These are phyloP conservation scores for Stemphylium vesicarium DNA, from an alignment of 2,329 filamentous ascomycete species.

Conservation along the genomic window DNA sequence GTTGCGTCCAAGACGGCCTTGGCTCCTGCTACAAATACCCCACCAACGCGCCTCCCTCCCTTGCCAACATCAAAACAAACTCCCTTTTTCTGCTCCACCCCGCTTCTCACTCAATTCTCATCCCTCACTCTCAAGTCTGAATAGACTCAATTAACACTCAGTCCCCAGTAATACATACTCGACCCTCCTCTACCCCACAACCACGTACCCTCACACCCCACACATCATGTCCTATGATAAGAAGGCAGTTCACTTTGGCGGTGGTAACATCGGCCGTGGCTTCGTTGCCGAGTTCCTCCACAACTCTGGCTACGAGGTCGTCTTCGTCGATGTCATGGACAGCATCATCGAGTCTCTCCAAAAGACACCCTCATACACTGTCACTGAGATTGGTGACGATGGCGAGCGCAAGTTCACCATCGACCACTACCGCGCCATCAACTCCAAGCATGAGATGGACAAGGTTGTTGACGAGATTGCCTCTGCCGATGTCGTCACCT, in stretches of 20 bases:
- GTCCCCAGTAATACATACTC: slow-evolving; percentile 7
- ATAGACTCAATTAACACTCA: slow-evolving; percentile 24
- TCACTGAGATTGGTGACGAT: slow-evolving; percentile 89
- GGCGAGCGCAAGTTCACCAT: slow-evolving; percentile 83
- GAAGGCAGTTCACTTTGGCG: slow-evolving; percentile 61
- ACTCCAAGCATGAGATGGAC: slow-evolving; percentile 84
- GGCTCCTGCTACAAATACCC: slow-evolving; percentile 38
- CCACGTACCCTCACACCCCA: slow-evolving; percentile 5
- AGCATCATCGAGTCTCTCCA: slow-evolving; percentile 81
- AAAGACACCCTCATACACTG: slow-evolving; percentile 76
- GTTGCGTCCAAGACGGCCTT: slow-evolving; percentile 10
- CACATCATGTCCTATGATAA: slow-evolving; percentile 49
- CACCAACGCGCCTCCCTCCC: slow-evolving; percentile 22
- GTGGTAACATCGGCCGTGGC: slow-evolving; percentile 61
- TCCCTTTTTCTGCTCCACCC: neutral
- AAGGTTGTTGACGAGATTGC: slow-evolving; percentile 85
- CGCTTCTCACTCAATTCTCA: slow-evolving; percentile 7
- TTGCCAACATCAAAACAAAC: slow-evolving; percentile 13
- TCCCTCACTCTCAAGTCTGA: slow-evolving; percentile 3
- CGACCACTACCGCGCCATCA: slow-evolving; percentile 95
- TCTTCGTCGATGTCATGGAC: slow-evolving; percentile 95
- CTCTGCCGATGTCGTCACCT: slow-evolving; percentile 89
- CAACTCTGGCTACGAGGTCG: slow-evolving; percentile 91
- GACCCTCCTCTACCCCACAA: slow-evolving; percentile 8
- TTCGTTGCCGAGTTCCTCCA: slow-evolving; percentile 72